Evolutionary conservation across 257 asterid genomes (phyloP), one percentile per base, ranked within the genome.

Genomic region (Lycium barbarum): DNA sequence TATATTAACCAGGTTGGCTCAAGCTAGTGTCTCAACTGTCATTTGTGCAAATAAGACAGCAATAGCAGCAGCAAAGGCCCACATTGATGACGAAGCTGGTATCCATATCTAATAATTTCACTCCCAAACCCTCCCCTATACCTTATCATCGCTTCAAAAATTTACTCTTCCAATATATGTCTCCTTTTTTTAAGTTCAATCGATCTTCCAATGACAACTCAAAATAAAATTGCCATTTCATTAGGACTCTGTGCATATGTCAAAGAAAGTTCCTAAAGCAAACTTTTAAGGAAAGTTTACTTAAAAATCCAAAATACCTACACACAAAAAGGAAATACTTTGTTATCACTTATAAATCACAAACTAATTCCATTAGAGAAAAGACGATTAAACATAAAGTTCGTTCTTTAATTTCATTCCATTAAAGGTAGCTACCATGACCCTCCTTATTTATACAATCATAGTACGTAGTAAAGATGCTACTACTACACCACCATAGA

Each of bases 391-490:
- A n/a, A n/a, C n/a, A n/a, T n/a, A n/a, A n/a, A n/a, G n/a, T n/a
- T n/a, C n/a, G n/a, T n/a, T n/a, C n/a, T n/a, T 22, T n/a, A n/a
- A n/a, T n/a, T n/a, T 51, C 51, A 51, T 51, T 76, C 45, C 63
- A 51, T 13, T 13, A 26, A 26, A 45, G 81, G 22, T 20, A 14
- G n/a, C 62, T 9, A 17, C 5, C 20, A 20, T 6, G 3, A 7
- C 20, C 81, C 63, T 76, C 45, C 45, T 53, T 51, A 53, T 76
- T 74, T 26, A 51, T 74, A 74, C 81, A 47, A 49, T n/a, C 59
- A 73, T 47, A 72, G n/a, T n/a, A n/a, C n/a, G 17, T 18, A n/a
- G 55, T 71, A 71, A 40, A 43, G 2, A 43, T 45, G 57, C 57
- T 72, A 72, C n/a, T n/a, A n/a, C 5, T 3, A 72, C 36, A 45